Conservation (phyloP, 1,284 basidiomycete species). For the Gastroboletus turbinatus region DNA sequence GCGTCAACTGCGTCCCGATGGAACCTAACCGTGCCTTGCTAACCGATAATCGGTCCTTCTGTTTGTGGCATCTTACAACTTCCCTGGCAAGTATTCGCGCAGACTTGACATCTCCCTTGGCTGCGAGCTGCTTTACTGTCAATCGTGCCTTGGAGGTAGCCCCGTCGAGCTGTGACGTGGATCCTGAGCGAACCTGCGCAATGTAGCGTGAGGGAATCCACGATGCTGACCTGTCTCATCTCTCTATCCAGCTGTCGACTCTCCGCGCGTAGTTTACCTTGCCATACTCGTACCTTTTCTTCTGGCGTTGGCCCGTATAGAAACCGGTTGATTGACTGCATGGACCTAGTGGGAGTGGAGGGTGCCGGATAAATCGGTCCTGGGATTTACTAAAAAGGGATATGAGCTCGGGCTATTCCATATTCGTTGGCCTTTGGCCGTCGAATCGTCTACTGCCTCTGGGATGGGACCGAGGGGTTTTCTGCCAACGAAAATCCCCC, state of each 20-base stretch:
- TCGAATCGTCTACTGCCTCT: no score
- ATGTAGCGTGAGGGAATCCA: slow-evolving; percentile 9
- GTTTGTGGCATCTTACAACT: slow-evolving; percentile 93
- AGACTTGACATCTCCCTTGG: slow-evolving; percentile 90
- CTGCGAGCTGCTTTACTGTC: slow-evolving; percentile 87
- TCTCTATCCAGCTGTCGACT: slow-evolving; percentile 84
- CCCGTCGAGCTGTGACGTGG: slow-evolving; percentile 66
- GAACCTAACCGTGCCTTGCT: slow-evolving; percentile 93
- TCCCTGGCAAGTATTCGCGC: slow-evolving; percentile 91
- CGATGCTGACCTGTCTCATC: slow-evolving; percentile 80
- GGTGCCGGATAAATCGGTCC: no score
- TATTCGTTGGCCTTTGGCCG: background rate
- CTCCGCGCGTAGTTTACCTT: slow-evolving; percentile 78
- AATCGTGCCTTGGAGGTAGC: slow-evolving; percentile 81
- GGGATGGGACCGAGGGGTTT: background rate
- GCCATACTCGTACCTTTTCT: slow-evolving; percentile 89
- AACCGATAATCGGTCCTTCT: slow-evolving; percentile 89
- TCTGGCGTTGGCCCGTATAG: slow-evolving; percentile 94
- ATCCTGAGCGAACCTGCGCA: slow-evolving; percentile 23
- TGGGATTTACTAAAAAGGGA: slow-evolving; percentile 20
- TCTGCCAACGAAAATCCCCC: background rate
- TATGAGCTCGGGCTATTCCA: background rate
- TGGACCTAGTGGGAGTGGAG: slow-evolving; percentile 32
- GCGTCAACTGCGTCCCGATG: slow-evolving; percentile 86
- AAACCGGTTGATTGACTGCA: slow-evolving; percentile 89